These are phyloP conservation scores for Zygoascus biomembranicola DNA, from an alignment of 805 yeast species.

Conservation along the genomic window DNA sequence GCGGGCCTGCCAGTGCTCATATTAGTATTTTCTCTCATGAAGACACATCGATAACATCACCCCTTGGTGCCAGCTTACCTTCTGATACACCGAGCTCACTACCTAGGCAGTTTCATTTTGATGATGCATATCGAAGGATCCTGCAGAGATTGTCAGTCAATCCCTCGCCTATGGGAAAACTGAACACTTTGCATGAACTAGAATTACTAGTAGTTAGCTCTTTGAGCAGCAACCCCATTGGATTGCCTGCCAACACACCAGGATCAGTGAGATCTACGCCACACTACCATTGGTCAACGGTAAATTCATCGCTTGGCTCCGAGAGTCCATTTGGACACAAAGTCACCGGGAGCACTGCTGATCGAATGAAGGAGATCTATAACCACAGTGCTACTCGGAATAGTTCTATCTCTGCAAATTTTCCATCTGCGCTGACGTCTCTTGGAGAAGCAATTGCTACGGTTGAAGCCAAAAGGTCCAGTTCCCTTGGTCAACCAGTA, in stretches of 20 bases:
- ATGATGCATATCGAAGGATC: slow-evolving; percentile 19
- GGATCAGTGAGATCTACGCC: slow-evolving; percentile 12
- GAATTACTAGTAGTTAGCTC: slow-evolving; percentile 22
- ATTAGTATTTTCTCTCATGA: neutral
- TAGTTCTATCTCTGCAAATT: slow-evolving; percentile 1
- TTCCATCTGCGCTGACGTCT: slow-evolving; percentile 12
- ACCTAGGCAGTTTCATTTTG: slow-evolving; percentile 7
- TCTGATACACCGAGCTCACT: neutral
- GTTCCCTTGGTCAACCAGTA: slow-evolving; percentile 10
- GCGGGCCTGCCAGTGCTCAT: neutral
- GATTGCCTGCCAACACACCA: slow-evolving; percentile 9
- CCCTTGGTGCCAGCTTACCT: neutral
- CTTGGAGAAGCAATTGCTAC: slow-evolving; percentile 19
- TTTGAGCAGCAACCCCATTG: slow-evolving; percentile 3
- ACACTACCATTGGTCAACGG: slow-evolving; percentile 7
- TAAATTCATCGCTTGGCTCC: slow-evolving; percentile 14
- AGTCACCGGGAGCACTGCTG: neutral
- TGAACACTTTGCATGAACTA: slow-evolving; percentile 19
- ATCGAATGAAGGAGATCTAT: neutral
- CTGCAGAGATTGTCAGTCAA: slow-evolving; percentile 17
- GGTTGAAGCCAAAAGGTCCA: slow-evolving; percentile 19
- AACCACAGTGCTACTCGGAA: neutral
- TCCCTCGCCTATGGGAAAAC: slow-evolving; percentile 22
- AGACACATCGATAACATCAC: neutral
- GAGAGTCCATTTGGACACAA: slow-evolving; percentile 8